Conservation (phyloP, 2,329 filamentous ascomycete species). For the Monosporascus sp. region DNA sequence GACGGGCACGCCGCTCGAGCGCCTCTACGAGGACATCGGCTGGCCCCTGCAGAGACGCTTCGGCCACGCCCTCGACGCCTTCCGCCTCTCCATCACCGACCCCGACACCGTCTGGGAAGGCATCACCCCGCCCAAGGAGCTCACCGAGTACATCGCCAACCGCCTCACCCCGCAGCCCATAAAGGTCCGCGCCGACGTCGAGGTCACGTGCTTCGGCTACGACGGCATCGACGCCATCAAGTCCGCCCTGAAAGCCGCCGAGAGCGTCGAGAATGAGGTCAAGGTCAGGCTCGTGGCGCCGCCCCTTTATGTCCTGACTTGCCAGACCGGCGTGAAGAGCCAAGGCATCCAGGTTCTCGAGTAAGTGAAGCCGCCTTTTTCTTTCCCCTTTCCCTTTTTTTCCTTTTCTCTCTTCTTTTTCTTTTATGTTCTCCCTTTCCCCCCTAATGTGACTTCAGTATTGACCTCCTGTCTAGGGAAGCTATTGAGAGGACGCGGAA, state of each 20-base stretch:
- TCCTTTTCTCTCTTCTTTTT: too few species aligned
- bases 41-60: slow-evolving; percentile 99
- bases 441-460: neutral
- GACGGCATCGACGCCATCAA: slow-evolving; percentile 99
- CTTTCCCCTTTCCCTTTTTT: neutral
- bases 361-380: slow-evolving; percentile 3
- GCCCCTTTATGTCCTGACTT: slow-evolving; percentile 92
- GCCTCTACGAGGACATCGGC: slow-evolving; percentile 86
- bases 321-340: slow-evolving; percentile 89
- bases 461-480: slow-evolving; percentile 32
- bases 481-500: slow-evolving; percentile 82
- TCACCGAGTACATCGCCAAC: slow-evolving; percentile 95
- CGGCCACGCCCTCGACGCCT: slow-evolving; percentile 93
- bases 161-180: slow-evolving; percentile 96
- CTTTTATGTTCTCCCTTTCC: rapidly evolving
- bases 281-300: slow-evolving; percentile 98
- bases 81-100: slow-evolving; percentile 97
- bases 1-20: slow-evolving; percentile 88
- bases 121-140: slow-evolving; percentile 77
- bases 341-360: slow-evolving; percentile 79
- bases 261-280: slow-evolving; percentile 93
- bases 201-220: slow-evolving; percentile 92
- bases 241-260: slow-evolving; percentile 80
- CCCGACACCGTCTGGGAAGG: slow-evolving; percentile 81
- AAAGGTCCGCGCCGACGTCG: slow-evolving; percentile 95